Evolutionary conservation across 164 flowering plant species (phyloP).

Genomic region (Dillenia turbinata): DNA sequence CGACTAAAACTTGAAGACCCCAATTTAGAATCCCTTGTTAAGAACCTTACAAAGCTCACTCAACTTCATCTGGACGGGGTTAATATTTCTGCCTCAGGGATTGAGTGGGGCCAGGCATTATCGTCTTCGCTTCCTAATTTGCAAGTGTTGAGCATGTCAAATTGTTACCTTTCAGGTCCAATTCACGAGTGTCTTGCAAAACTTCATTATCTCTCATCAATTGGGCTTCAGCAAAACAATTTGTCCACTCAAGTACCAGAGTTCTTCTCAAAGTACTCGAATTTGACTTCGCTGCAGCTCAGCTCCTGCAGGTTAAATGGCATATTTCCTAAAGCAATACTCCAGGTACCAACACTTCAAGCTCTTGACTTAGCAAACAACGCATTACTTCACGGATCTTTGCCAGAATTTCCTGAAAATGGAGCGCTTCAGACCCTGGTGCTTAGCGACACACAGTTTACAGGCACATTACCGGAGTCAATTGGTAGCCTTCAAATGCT

Average conservation of each 20-base stretch:
- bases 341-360: constrained; percentile 16
- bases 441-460: constrained; percentile 23
- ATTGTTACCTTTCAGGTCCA: constrained; percentile 33
- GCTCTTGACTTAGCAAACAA: constrained; percentile 24
- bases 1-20: constrained; percentile 27
- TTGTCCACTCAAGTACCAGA: constrained; percentile 21
- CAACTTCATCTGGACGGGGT: constrained; percentile 32
- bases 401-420: constrained; percentile 25
- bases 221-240: constrained; percentile 13
- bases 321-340: constrained; percentile 22
- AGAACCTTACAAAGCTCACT: constrained; percentile 21
- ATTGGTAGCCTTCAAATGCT: constrained; percentile 24
- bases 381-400: constrained; percentile 14
- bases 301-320: constrained; percentile 15
- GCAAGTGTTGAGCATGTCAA: constrained; percentile 28
- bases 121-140: constrained; percentile 35
- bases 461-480: constrained; percentile 33
- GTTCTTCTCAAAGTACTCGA: constrained; percentile 14
- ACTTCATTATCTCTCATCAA: constrained; percentile 14
- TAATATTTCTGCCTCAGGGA: constrained; percentile 17
- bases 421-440: constrained; percentile 20
- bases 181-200: constrained; percentile 18
- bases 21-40: constrained; percentile 19
- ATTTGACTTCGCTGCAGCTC: constrained; percentile 19
- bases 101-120: constrained; percentile 31